Evolutionary conservation across 306 rosid genomes (phyloP).

Genomic region (Acmispon strigosus): DNA sequence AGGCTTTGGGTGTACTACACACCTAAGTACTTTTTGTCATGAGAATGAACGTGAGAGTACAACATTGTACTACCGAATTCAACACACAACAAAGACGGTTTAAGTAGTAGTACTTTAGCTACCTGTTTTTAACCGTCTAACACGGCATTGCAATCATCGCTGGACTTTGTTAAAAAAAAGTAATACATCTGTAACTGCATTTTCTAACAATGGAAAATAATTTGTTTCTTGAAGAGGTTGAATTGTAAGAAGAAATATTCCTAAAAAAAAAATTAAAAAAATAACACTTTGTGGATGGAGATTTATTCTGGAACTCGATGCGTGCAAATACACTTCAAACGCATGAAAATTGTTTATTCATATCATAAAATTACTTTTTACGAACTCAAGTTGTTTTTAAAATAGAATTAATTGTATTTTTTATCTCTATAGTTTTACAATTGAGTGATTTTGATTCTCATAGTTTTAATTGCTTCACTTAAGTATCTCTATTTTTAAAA

Average conservation of each 20-base stretch:
- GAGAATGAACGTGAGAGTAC: conserved; percentile 21
- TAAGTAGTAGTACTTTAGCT: conserved; percentile 3
- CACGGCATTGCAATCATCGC: background rate
- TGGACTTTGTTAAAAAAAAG: background rate
- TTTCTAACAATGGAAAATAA: background rate
- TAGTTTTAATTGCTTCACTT: too few relatives aligned
- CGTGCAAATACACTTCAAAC: too few relatives aligned
- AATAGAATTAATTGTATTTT: too few relatives aligned
- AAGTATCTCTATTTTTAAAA: too few relatives aligned
- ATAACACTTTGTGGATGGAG: too few relatives aligned
- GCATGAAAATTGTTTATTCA: too few relatives aligned
- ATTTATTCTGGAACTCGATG: too few relatives aligned
- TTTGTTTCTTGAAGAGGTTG: background rate
- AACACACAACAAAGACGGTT: background rate
- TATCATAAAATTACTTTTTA: too few relatives aligned
- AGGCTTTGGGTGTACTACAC: conserved; percentile 34
- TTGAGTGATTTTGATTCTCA: too few relatives aligned
- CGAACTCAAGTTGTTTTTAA: too few relatives aligned
- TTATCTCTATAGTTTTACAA: too few relatives aligned
- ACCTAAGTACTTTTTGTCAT: background rate
- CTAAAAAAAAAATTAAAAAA: too few relatives aligned
- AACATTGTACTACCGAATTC: conserved; percentile 28
- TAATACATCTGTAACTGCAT: background rate
- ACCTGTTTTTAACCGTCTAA: background rate
- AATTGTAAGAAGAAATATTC: background rate